Base-by-base conservation (phyloP, 495 filamentous ascomycete genomes). In the Chaetomium cochliodes region DNA sequence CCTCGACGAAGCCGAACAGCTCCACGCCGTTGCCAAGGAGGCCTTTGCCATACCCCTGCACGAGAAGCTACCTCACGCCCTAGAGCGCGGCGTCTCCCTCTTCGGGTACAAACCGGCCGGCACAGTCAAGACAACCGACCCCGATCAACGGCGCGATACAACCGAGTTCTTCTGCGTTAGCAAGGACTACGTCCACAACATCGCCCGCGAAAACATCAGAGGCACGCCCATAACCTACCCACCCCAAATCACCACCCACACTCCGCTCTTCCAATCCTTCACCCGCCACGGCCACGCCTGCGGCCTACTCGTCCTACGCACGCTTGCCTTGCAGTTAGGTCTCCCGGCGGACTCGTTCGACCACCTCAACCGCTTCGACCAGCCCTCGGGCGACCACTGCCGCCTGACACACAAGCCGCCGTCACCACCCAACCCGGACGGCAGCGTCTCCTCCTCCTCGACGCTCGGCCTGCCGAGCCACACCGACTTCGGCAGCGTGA, bases 101-200 rank as follows among this genome's bases (percentile, higher is more conserved):
- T 80, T 81, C 54, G 83, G 84, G 23, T 89, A 88, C 65, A 88
- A 88, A 69, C 77, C 77, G 4, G 79, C 80, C 30, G 85, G 85
- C 3, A 73, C 63, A 26, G 77, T 77, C 1, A 67, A 65, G 47
- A 26, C 80, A 15, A 75, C 86, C 18, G 85, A 88, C 69, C 77
- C 77, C 20, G 61, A 77, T 20, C 86, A 86, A 6, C 86, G 79
- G 7, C 70, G 73, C 33, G 85, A 87, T 60, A 75, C 80, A 49
- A 85, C 86, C 69, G 86, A 88, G 70, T 87, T 87, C 67, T 88
- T 87, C 67, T 88, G 88, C 73, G 81, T 88, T 1, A 64, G 68
- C 47, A 76, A 76, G 46, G 82, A 86, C 65, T 81, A 84, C 65
- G 79, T 88, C 53, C 71, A 86, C 39, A 74, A 75, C 37, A 69